Percentiles rank a stretch among this genome's conserved stretches.
These are phyloP conservation scores for Sugiyamaella mastotermitis DNA, from an alignment of 805 yeast genomes.

Conservation along the genomic window DNA sequence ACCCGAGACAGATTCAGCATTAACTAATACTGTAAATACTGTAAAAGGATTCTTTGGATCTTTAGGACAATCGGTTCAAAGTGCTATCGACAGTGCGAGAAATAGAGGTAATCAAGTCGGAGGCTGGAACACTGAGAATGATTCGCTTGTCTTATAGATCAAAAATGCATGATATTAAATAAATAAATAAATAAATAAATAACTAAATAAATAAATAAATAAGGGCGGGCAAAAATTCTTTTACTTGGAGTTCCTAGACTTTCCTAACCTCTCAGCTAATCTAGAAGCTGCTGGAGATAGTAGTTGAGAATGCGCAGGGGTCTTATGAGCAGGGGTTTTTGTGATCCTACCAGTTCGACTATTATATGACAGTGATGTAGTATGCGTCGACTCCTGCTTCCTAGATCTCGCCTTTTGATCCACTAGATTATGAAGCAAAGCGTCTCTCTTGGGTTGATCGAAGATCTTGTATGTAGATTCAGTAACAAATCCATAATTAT, in stretches of 20 bases:
- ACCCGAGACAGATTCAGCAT: no score
- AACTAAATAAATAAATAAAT: background rate
- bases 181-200: background rate
- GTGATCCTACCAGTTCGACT: conserved; percentile 11
- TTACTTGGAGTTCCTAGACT: no score
- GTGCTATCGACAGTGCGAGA: no score
- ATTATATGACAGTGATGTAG: conserved; percentile 4
- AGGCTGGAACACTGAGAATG: no score
- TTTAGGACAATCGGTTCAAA: conserved; percentile 15
- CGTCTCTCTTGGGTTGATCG: conserved; percentile 10
- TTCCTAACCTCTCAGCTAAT: conserved; percentile 9
- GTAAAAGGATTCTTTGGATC: conserved; percentile 18
- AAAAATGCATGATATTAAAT: background rate
- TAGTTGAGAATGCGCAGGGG: conserved; percentile 1
- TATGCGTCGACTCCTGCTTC: conserved; percentile 2
- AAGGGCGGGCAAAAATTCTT: no score
- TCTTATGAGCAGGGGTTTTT: conserved; percentile 8
- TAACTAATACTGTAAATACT: conserved; percentile 6
- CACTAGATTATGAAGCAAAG: no score
- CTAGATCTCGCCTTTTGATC: no score
- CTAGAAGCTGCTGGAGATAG: conserved; percentile 16
- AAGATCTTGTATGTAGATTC: conserved; percentile 13
- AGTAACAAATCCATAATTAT: conserved; percentile 15
- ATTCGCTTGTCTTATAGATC: no score
- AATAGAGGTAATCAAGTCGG: no score